These are phyloP conservation scores for Salix suchowensis DNA, from an alignment of 345 rosid species.

Conservation along the genomic window DNA sequence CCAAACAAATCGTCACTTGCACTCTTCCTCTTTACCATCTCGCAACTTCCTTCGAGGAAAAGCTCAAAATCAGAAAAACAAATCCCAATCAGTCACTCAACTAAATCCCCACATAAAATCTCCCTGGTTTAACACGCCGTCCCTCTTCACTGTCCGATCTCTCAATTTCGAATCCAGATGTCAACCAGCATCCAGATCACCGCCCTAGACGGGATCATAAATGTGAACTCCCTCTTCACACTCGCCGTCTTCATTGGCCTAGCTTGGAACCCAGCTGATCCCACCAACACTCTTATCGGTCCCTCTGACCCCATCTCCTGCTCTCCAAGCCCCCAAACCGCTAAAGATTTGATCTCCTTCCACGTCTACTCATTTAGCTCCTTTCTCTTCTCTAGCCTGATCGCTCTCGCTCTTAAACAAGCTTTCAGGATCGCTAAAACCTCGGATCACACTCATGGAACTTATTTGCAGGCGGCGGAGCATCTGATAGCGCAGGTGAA, in stretches of 20 bases:
- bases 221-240: conserved; percentile 89
- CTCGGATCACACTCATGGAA: not conserved
- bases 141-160: no score
- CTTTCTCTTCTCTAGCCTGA: conserved; percentile 76
- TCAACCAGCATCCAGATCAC: conserved; percentile 79
- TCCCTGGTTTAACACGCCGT: no score
- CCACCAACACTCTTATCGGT: conserved; percentile 36
- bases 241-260: conserved; percentile 87
- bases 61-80: no score
- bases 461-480: conserved; percentile 12
- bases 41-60: no score
- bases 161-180: conserved; percentile 19
- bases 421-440: conserved; percentile 51
- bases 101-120: no score
- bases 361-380: conserved; percentile 82
- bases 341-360: conserved; percentile 62
- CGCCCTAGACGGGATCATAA: conserved; percentile 76
- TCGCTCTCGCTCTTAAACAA: conserved; percentile 79
- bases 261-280: conserved; percentile 61
- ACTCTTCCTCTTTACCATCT: no score
- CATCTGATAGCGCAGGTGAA: conserved; percentile 32
- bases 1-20: no score
- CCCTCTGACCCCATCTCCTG: conserved; percentile 30
- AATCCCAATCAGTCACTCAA: no score
- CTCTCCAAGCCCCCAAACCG: conserved; percentile 37